These are phyloP conservation scores for Mycena sp. DNA, from an alignment of 1,284 basidiomycete genomes.

Conservation along the genomic window DNA sequence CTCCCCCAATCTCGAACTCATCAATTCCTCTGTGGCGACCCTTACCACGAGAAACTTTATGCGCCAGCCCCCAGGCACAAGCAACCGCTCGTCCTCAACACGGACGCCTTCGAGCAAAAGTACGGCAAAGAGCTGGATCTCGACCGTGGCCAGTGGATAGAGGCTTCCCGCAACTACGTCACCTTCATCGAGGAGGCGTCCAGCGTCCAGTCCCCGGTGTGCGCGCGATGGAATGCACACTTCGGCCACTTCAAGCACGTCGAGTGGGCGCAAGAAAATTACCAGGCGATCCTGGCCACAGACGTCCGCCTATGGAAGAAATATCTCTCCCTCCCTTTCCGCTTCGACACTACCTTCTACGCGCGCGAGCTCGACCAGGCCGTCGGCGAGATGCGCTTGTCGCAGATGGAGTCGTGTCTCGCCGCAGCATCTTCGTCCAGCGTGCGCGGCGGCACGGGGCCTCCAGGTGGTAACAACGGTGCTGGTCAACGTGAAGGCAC, in stretches of 20 bases:
- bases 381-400: background rate
- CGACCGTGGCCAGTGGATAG: background rate
- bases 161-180: background rate
- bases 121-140: background rate
- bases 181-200: background rate
- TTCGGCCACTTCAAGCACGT: background rate
- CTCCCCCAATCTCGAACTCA: background rate
- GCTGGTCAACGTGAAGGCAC: no score
- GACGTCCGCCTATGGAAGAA: conserved; percentile 13
- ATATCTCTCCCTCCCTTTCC: background rate
- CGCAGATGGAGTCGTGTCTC: no score
- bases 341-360: background rate
- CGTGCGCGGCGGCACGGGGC: no score
- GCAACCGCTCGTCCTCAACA: background rate
- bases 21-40: background rate
- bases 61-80: background rate
- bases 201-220: background rate
- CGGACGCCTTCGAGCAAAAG: background rate
- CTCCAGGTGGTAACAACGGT: no score
- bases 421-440: no score
- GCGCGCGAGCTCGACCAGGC: background rate
- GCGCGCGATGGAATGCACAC: background rate
- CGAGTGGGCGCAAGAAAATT: background rate
- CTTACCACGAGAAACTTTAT: background rate
- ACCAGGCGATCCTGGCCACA: background rate